Base-by-base conservation (phyloP, 2,329 filamentous ascomycete species). In the Cercospora citrullina region DNA sequence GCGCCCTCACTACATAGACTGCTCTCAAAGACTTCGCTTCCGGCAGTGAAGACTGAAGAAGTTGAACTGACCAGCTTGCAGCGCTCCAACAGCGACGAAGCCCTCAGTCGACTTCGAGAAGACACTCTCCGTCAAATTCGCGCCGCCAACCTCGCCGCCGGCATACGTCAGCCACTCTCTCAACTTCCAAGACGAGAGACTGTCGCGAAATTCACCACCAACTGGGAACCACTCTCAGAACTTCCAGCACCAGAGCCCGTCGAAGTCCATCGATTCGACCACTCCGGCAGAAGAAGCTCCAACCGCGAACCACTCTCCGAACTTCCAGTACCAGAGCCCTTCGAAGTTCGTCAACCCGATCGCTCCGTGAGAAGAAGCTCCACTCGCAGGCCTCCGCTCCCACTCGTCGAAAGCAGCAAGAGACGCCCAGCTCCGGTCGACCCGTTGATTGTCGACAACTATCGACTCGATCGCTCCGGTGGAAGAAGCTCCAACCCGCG, bases 51-150 rank as follows among this genome's bases (percentile, higher is more conserved):
- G 33, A 23, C 30, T 2, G 51, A 58, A 39, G 30, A 58, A 39
- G 62, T 51, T 64, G 31, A 64, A 33, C 28, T 36, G 21, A 23
- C 28, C 42, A 23, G 10, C 8, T 33, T 33, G n/a, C 60, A 63
- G 60, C 60, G 48, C 51, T 63, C 48, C 26, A 58, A 58, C 53
- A 58, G 53, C n/a, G 53, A 58, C 53, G 53, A 58, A n/a, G 26
- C n/a, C 30, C 30, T 21, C 53, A 58, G 16, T 30, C 53, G 26
- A 30, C 16, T 26, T 18, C 53, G 16, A n/a, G 36, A 42, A 42
- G 36, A 42, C 36, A 42, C 36, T 8, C 36, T 42, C 36, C 5
- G 7, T 30, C 53, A 14, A 30, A n/a, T 16, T 31, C 53, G 16
- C 28, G 30, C 14, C 53, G 30, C 30, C 30, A 18, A 58, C 21